A percentile compares a stretch with the other conserved stretches of the same genome.
These are phyloP conservation scores for Pseudozyma sp. DNA, from an alignment of 1,284 basidiomycete genomes.

Conservation along the genomic window DNA sequence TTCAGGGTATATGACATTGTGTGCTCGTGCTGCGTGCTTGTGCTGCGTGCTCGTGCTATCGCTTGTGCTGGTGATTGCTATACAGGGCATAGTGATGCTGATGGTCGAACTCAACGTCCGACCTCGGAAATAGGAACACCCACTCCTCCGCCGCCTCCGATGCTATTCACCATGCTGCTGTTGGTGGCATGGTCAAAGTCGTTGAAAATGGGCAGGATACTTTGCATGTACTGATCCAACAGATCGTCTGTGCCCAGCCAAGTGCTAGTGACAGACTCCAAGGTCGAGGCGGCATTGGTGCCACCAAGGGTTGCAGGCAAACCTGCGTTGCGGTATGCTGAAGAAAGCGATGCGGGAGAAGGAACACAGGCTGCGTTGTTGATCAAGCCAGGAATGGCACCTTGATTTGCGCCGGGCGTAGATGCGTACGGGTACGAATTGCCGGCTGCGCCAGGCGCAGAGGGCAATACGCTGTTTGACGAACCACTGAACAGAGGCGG, in stretches of 20 bases:
- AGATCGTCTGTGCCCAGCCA: slow-evolving; percentile 50
- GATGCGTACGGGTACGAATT: slow-evolving; percentile 10
- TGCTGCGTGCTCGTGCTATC: too few relatives aligned
- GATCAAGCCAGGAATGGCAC: slow-evolving; percentile 13
- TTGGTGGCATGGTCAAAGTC: slow-evolving; percentile 49
- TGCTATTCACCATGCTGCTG: slow-evolving; percentile 35
- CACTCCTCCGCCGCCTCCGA: slow-evolving; percentile 37
- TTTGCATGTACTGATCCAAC: slow-evolving; percentile 50
- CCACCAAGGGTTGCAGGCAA: slow-evolving; percentile 3
- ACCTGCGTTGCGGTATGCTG: slow-evolving; percentile 14
- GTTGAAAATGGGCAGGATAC: slow-evolving; percentile 50
- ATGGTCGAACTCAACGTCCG: slow-evolving; percentile 14
- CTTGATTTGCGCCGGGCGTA: background rate
- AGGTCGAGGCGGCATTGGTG: slow-evolving; percentile 10
- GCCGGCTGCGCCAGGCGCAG: slow-evolving; percentile 6
- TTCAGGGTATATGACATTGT: too few relatives aligned
- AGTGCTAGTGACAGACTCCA: slow-evolving; percentile 35
- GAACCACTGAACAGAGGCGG: slow-evolving; percentile 16
- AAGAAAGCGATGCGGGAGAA: slow-evolving; percentile 18
- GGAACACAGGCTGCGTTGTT: slow-evolving; percentile 13
- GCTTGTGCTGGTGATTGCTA: background rate
- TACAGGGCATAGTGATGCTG: background rate
- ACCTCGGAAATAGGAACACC: slow-evolving; percentile 45
- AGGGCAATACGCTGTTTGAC: slow-evolving; percentile 8
- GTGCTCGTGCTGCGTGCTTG: too few relatives aligned